A percentile compares a stretch with the other conserved stretches of the same genome.
Conservation (phyloP, 2,329 filamentous ascomycete genomes). For the Diaporthe ampelina region DNA sequence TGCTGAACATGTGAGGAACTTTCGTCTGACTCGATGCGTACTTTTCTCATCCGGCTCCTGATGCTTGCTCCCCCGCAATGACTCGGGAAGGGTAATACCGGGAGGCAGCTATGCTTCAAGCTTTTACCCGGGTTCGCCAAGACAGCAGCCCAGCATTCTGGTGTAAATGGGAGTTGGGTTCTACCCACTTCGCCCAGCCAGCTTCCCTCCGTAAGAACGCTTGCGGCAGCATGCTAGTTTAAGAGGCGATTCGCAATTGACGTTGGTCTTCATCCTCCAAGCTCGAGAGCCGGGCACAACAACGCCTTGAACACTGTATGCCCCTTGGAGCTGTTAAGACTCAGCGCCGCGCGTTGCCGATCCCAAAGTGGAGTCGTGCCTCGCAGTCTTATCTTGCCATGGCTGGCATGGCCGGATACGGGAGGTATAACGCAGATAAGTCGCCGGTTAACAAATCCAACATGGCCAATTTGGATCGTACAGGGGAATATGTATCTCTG, state of each 20-base stretch:
- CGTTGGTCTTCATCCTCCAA: no score
- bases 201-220: no score
- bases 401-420: conserved; percentile 21
- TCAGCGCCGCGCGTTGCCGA: background rate
- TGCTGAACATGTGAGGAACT: background rate
- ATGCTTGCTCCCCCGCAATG: background rate
- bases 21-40: background rate
- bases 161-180: background rate
- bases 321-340: background rate
- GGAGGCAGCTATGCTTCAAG: background rate
- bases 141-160: background rate
- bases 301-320: background rate
- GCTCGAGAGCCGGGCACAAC: background rate
- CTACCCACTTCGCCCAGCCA: background rate
- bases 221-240: background rate
- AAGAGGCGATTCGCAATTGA: background rate
- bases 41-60: background rate
- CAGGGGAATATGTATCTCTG: background rate
- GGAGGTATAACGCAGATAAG: conserved; percentile 32
- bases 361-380: conserved; percentile 25
- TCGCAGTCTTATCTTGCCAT: conserved; percentile 31
- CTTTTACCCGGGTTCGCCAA: conserved; percentile 16
- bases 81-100: background rate
- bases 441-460: conserved; percentile 12
- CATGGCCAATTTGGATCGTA: background rate